Evolutionary conservation across 345 rosid genomes (phyloP), one percentile per base, ranked within the genome.

Genomic region (Eutrema yunnanense): DNA sequence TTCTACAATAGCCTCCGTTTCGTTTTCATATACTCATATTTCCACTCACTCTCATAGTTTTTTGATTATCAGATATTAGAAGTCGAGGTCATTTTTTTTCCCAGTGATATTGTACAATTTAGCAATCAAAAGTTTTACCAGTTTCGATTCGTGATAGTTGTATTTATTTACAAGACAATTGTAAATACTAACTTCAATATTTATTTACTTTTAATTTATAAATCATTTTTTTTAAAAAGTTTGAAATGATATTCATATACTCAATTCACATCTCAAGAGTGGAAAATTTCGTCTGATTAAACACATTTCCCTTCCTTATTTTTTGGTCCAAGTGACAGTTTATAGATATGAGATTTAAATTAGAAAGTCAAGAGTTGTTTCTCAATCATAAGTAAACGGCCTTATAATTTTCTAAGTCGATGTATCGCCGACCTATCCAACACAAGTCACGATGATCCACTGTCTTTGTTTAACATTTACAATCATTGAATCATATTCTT

Each of bases 401-500:
- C 68, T 42, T 67, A 43, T 44, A 42, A 13, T 16, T 49, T 6
- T 43, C 29, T 3, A 67, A 67, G 79, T 68, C 69, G 68, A 68
- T 68, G 42, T 49, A 51, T 52, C 41, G 57, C 69, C 73, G 33
- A 43, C 63, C 57, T 8, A 67, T 33, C 16, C 16, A 16, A 16
- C 16, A 16, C 16, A 16, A 16, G 16, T 16, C 16, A 16, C 16
- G 16, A 16, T 16, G 16, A 16, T 16, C 34, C 34, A 66, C n/a
- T 59, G 26, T 49, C 50, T 41, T 67, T 68, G 13, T 52, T 43
- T 9, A 9, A 29, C 9, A 8, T 6, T 33, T 34, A 51, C 68
- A 67, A 74, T 74, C 19, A 74, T 74, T 67, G 68, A 67, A 50
- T 41, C 33, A 13, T 59, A 22, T 60, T 56, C 26, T 51, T 48